A percentile compares a stretch with the other conserved stretches of the same genome.
phyloP scores from a whole-genome alignment of 768 basidiomycete species.

The Suillus spraguei region DNA sequence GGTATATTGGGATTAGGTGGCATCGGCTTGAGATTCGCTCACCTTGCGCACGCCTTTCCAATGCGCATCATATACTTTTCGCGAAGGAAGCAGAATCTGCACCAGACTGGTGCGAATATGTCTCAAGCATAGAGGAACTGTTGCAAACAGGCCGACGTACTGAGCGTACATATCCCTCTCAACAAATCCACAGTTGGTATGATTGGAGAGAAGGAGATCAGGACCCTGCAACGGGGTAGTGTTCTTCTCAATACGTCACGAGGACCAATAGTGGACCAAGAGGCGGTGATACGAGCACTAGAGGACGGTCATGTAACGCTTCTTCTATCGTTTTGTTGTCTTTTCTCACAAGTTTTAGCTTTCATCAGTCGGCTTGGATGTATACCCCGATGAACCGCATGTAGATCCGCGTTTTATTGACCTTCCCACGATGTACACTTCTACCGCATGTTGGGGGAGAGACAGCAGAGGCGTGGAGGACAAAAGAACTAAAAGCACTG shows the following conservation, averaged over 20 bases:
- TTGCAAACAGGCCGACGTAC: constrained; percentile 71
- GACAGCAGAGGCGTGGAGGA: too few relatives aligned
- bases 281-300: constrained; percentile 79
- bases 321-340: constrained; percentile 18
- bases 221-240: constrained; percentile 68
- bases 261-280: constrained; percentile 84
- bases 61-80: constrained; percentile 87
- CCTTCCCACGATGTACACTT: constrained; percentile 16
- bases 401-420: constrained; percentile 73
- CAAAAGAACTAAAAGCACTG: too few relatives aligned
- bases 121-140: constrained; percentile 36
- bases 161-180: constrained; percentile 83
- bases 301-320: constrained; percentile 81
- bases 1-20: constrained; percentile 74
- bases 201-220: constrained; percentile 73
- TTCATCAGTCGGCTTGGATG: constrained; percentile 76
- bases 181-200: constrained; percentile 67
- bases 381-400: constrained; percentile 78
- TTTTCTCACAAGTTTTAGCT: constrained; percentile 47
- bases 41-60: constrained; percentile 73
- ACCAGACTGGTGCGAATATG: neutral
- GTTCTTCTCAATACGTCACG: constrained; percentile 83
- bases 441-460: too few relatives aligned
- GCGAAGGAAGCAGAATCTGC: neutral
- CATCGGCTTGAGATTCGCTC: constrained; percentile 65